Conservation (phyloP, 495 filamentous ascomycete species). For the Aspergillus taichungensis region DNA sequence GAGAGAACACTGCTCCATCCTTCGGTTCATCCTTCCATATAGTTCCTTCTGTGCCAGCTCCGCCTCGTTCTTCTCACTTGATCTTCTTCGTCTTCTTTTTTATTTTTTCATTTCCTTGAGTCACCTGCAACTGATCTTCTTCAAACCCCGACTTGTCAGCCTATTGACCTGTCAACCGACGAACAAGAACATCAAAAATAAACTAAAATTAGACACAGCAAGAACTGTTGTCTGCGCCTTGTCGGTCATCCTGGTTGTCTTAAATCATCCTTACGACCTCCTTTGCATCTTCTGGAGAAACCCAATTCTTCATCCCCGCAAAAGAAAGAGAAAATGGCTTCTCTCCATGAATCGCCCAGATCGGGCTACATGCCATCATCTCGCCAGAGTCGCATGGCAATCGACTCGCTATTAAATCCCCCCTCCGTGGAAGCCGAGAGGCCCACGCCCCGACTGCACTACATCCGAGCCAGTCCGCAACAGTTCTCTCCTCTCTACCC, state of each 20-base stretch:
- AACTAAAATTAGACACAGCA: no score
- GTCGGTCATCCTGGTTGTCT: neutral
- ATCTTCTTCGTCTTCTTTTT: neutral
- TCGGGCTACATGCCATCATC: constrained; percentile 13
- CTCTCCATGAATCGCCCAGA: constrained; percentile 12
- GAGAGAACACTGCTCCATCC: neutral
- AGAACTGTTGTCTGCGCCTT: neutral
- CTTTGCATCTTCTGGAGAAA: no score
- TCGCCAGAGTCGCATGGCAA: constrained; percentile 32
- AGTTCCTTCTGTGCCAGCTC: no score
- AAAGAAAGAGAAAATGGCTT: constrained; percentile 3
- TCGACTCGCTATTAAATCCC: constrained; percentile 31
- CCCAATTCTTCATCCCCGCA: no score
- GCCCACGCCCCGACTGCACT: constrained; percentile 7
- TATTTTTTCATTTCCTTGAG: neutral
- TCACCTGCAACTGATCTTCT: neutral
- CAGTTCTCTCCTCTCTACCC: constrained; percentile 22
- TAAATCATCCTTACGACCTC: no score
- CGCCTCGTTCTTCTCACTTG: neutral
- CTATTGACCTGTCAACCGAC: no score
- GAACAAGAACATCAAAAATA: no score
- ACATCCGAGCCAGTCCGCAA: constrained; percentile 12
- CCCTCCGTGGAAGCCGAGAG: constrained; percentile 12
- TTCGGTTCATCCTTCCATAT: neutral
- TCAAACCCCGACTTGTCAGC: neutral